phyloP scores from a whole-genome alignment of 2,329 filamentous ascomycete genomes.

The Fusarium stilboides region DNA sequence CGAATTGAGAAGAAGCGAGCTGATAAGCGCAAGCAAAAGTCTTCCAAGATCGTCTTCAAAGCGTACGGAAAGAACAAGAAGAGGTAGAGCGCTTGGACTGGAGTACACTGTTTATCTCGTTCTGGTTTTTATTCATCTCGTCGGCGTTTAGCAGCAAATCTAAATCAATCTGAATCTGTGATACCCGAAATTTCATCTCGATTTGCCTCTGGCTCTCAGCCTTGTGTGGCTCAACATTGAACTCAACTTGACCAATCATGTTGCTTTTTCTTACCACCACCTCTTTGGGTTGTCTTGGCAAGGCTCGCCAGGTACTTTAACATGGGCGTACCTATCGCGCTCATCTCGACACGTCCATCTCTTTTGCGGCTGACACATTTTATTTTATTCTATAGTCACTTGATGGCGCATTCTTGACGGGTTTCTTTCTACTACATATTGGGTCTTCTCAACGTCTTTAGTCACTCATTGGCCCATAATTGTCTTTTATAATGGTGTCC shows the following conservation, averaged over 20 bases:
- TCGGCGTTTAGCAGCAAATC: constrained; percentile 49
- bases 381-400: constrained; percentile 13
- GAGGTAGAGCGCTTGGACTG: constrained; percentile 49
- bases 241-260: constrained; percentile 37
- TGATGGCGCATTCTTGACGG: constrained; percentile 40
- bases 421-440: constrained; percentile 12
- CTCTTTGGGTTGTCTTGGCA: constrained; percentile 45
- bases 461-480: constrained; percentile 32
- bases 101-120: constrained; percentile 32
- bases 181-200: constrained; percentile 45
- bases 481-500: constrained; percentile 45
- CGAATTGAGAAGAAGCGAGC: constrained; percentile 66
- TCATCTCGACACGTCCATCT: constrained; percentile 50
- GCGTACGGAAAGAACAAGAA: constrained; percentile 68
- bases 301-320: constrained; percentile 38
- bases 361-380: constrained; percentile 30
- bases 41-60: constrained; percentile 72
- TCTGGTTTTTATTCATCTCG: constrained; percentile 23
- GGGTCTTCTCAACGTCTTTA: constrained; percentile 12
- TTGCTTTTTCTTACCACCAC: constrained; percentile 18
- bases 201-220: constrained; percentile 37
- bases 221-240: constrained; percentile 48
- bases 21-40: constrained; percentile 71
- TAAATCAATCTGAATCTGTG: constrained; percentile 48
- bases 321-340: constrained; percentile 30